phyloP scores from a whole-genome alignment of 1,284 basidiomycete genomes.

The Irpex sp. region DNA sequence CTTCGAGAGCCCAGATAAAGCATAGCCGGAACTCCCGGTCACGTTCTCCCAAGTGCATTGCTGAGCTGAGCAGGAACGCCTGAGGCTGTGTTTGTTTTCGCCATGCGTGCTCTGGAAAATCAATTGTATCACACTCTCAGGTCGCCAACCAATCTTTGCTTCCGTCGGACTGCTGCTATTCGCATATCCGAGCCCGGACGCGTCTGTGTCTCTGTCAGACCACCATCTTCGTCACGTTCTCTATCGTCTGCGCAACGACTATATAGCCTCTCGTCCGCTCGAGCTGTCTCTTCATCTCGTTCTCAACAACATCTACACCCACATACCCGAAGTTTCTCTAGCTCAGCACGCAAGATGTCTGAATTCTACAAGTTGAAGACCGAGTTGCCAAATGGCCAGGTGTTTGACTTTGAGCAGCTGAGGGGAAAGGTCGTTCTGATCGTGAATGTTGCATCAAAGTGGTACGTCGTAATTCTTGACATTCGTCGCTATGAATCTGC shows the following conservation, averaged over 20 bases:
- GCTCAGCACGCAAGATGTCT: conserved; percentile 1
- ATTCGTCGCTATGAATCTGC: not conserved
- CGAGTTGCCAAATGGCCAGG: conserved; percentile 48
- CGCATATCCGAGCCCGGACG: not conserved
- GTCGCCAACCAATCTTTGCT: not conserved
- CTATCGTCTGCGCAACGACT: not conserved
- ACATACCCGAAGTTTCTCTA: not conserved
- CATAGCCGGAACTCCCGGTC: not conserved
- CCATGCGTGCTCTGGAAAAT: not conserved
- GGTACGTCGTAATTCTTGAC: conserved; percentile 39
- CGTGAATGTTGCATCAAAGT: conserved; percentile 72
- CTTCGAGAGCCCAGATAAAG: not conserved
- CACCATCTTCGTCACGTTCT: not conserved
- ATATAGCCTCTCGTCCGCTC: not conserved
- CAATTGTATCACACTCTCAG: not conserved
- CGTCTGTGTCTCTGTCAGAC: not conserved
- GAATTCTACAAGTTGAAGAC: conserved; percentile 64
- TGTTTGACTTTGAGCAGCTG: conserved; percentile 61
- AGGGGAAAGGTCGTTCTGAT: conserved; percentile 75
- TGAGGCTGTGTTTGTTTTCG: not conserved
- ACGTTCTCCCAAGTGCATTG: not conserved
- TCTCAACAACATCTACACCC: not conserved
- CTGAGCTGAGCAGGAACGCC: not conserved
- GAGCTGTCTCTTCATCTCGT: not conserved
- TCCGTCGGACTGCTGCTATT: not conserved